A percentile compares a stretch with the other conserved stretches of the same genome.
These are phyloP conservation scores for Ramaria sp. DNA, from an alignment of 768 basidiomycete genomes.

Conservation along the genomic window DNA sequence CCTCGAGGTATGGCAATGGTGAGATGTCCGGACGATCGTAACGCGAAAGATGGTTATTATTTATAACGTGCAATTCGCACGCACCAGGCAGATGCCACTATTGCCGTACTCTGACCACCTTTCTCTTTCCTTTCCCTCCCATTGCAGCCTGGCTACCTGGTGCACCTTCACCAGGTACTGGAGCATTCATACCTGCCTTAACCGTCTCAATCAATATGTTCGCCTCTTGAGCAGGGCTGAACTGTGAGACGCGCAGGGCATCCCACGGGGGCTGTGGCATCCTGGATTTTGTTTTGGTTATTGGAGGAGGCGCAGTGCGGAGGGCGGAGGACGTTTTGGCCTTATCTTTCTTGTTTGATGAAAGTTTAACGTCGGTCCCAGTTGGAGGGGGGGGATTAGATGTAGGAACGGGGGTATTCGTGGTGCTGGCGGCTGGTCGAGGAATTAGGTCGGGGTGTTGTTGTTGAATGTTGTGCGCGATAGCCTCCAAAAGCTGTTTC, in stretches of 20 bases:
- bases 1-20: too few relatives aligned
- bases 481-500: slow-evolving; percentile 67
- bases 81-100: not conserved
- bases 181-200: slow-evolving; percentile 74
- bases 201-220: slow-evolving; percentile 76
- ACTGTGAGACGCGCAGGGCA: slow-evolving; percentile 63
- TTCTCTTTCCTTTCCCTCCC: slow-evolving; percentile 65
- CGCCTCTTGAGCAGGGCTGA: slow-evolving; percentile 67
- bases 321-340: slow-evolving; percentile 30
- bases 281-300: slow-evolving; percentile 26
- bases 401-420: slow-evolving; percentile 14
- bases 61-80: not conserved
- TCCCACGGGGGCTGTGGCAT: slow-evolving; percentile 67
- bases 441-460: slow-evolving; percentile 47
- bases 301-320: slow-evolving; percentile 15
- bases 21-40: too few relatives aligned
- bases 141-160: slow-evolving; percentile 25
- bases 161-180: slow-evolving; percentile 30
- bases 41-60: not conserved
- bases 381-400: slow-evolving; percentile 16
- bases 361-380: slow-evolving; percentile 27
- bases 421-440: slow-evolving; percentile 11
- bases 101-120: slow-evolving; percentile 59
- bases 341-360: slow-evolving; percentile 30
- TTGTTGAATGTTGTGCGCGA: slow-evolving; percentile 63